These are phyloP conservation scores for Jamesozyma rosinii DNA, from an alignment of 805 yeast genomes.

Conservation along the genomic window DNA sequence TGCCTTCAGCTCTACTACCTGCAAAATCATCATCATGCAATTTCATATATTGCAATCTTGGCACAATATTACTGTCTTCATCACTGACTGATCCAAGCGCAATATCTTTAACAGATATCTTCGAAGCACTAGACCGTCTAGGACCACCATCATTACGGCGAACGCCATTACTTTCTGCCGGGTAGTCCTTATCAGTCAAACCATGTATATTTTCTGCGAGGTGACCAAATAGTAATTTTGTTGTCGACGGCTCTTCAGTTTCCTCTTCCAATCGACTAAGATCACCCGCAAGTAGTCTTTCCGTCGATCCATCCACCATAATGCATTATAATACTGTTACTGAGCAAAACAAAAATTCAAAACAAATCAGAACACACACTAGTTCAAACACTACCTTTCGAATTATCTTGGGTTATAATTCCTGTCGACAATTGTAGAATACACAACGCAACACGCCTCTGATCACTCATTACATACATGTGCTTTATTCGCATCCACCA, in stretches of 20 bases:
- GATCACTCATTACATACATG: no score
- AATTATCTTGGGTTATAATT: no score
- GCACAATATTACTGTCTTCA: neutral
- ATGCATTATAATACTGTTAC: no score
- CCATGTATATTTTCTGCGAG: neutral
- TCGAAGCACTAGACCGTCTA: neutral
- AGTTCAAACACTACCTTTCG: no score
- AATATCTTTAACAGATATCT: neutral
- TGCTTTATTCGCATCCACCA: no score
- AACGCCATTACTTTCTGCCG: neutral
- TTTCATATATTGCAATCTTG: neutral
- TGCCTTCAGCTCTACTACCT: no score
- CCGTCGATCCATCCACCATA: constrained; percentile 2
- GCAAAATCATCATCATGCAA: neutral
- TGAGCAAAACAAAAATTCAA: no score
- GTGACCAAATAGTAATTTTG: neutral
- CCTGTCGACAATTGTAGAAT: no score
- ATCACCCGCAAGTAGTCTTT: neutral
- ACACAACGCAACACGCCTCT: no score
- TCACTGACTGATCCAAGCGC: neutral
- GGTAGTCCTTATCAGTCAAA: neutral
- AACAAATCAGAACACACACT: no score
- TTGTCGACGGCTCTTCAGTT: neutral
- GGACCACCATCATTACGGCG: neutral
- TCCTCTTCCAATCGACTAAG: no score